Conservation (phyloP, 1,139 yeast species). For the Pichia sp. region DNA sequence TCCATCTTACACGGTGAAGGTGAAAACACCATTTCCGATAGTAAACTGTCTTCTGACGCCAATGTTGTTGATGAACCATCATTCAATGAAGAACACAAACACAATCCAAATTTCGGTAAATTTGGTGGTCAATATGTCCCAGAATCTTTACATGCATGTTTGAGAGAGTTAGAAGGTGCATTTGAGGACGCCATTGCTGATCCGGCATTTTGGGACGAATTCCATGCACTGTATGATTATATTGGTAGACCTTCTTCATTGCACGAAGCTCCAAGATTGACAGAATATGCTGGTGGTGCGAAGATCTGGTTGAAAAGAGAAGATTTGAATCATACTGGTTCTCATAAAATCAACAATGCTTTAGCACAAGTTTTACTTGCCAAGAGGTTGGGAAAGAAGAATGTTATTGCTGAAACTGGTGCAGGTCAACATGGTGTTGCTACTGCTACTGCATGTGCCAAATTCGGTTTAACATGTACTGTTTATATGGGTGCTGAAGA, state of each 20-base stretch:
- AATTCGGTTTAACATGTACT: conserved; percentile 91
- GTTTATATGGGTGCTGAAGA: conserved; percentile 99
- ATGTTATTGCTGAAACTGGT: conserved; percentile 97
- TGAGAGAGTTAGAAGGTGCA: conserved; percentile 79
- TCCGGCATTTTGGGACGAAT: conserved; percentile 89
- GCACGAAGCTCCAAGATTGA: conserved; percentile 83
- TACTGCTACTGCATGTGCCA: conserved; percentile 98
- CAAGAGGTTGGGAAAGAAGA: conserved; percentile 80
- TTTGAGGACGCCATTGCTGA: conserved; percentile 86
- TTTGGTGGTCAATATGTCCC: conserved; percentile 99
- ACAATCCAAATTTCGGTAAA: conserved; percentile 76
- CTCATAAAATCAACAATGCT: conserved; percentile 95
- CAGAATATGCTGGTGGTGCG: conserved; percentile 93
- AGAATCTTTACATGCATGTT: conserved; percentile 87
- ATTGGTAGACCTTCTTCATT: conserved; percentile 95
- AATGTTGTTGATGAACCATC: conserved; percentile 26
- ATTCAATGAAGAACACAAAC: conserved; percentile 50
- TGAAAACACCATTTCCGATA: conserved; percentile 21
- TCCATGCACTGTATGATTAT: conserved; percentile 70
- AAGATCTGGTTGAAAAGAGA: conserved; percentile 97
- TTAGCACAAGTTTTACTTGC: conserved; percentile 92
- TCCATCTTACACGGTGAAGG: conserved; percentile 60
- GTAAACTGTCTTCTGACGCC: conserved; percentile 21
- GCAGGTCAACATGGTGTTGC: conserved; percentile 99
- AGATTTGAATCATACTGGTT: conserved; percentile 96